Base-by-base conservation (phyloP, 2,329 filamentous ascomycete species). In the Aspergillus fijiensis region DNA sequence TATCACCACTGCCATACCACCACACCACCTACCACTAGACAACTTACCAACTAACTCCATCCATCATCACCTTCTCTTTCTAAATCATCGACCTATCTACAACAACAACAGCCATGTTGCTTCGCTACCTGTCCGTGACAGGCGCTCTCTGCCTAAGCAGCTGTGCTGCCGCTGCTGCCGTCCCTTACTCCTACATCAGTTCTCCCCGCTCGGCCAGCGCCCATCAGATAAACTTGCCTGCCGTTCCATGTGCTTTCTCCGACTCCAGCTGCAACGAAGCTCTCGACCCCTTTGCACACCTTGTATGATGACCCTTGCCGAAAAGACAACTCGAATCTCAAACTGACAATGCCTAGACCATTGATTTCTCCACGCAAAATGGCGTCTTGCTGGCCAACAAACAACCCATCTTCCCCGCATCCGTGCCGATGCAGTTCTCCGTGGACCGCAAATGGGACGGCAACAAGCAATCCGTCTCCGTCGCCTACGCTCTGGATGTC, bases 361-460 rank as follows among this genome's bases (percentile, higher is more conserved):
- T 74, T 6, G 63, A 66, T 49, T 70, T 72, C 57, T 62, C 69
- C n/a, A 65, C 72, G 5, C 42, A 66, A 29, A 65, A 74, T 58
- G 68, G 64, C 48, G 65, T 58, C 6, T 66, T 74, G 4, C 67
- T 65, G 33, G 72, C 70, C 60, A 74, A 74, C 60, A 45, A 67
- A 12, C 59, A 72, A 19, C 53, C 61, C 23, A 59, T 74, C 52
- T 74, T 74, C 60, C 72, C 72, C 1, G 61, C 71, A 1, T 52
- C 69, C 4, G 48, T 60, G 6, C 65, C 69, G 19, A 70, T 72
- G 69, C 65, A 67, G 47, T 63, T 74, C 35, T 58, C 69, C 19
- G 71, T 67, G 3, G 56, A 62, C 19, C 69, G 67, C 33, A 64
- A 68, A n/a, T 59, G 63, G 33, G 58, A 62, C 3, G 51, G 58